Evolutionary conservation across 306 rosid species (phyloP).

Genomic region (Rosa rugosa): DNA sequence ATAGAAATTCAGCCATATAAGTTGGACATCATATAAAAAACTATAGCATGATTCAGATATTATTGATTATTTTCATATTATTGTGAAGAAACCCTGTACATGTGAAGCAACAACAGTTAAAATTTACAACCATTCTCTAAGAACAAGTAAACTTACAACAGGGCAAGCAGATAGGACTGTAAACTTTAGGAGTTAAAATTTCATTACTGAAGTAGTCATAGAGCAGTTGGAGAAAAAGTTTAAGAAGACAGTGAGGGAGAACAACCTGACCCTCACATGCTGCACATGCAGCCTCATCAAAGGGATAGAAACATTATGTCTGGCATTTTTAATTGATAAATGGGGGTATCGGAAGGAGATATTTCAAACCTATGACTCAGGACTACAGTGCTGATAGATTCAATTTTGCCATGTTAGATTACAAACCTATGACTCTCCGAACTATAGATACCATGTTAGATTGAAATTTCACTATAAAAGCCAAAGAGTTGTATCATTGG

Average conservation of each 20-base stretch:
- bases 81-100: background rate
- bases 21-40: background rate
- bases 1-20: slow-evolving; percentile 17
- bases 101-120: background rate
- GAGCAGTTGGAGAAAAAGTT: background rate
- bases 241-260: background rate
- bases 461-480: too few relatives aligned
- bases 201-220: background rate
- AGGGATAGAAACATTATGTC: background rate
- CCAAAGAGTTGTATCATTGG: background rate
- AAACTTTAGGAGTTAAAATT: background rate
- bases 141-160: background rate
- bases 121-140: background rate
- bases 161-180: background rate
- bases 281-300: background rate
- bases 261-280: background rate
- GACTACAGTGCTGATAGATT: background rate
- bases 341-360: background rate
- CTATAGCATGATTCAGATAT: background rate
- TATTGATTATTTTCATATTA: background rate
- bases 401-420: too few relatives aligned
- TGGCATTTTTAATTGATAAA: background rate
- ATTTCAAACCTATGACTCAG: background rate
- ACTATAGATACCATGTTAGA: background rate
- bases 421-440: background rate